Percentiles rank a stretch among this genome's conserved stretches.
phyloP scores from a whole-genome alignment of 2,329 filamentous ascomycete species.

The Metarhizium anisopliae region DNA sequence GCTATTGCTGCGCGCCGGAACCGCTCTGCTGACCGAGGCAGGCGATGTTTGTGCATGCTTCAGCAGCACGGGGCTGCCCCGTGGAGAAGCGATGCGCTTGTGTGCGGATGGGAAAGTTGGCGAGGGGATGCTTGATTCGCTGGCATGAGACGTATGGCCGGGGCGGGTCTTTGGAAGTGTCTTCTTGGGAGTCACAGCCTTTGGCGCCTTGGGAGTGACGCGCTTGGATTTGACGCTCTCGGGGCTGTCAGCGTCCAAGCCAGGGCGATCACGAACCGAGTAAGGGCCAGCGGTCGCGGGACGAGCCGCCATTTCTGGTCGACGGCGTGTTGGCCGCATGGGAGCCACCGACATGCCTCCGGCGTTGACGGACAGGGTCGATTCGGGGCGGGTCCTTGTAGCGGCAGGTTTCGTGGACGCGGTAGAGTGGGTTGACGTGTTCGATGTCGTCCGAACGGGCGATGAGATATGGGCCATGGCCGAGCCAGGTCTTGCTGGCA shows the following conservation, averaged over 20 bases:
- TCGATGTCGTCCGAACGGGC: conserved; percentile 34
- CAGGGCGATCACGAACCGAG: conserved; percentile 45
- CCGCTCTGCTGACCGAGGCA: conserved; percentile 30
- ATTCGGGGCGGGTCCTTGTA: conserved; percentile 32
- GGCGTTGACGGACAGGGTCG: conserved; percentile 35
- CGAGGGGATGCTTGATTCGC: conserved; percentile 41
- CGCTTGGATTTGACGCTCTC: conserved; percentile 36
- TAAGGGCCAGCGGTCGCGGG: conserved; percentile 59
- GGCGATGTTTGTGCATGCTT: conserved; percentile 23
- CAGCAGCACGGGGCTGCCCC: conserved; percentile 30
- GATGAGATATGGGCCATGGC: conserved; percentile 52
- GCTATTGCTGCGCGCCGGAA: not conserved
- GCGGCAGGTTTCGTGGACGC: conserved; percentile 24
- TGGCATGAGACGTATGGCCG: conserved; percentile 38
- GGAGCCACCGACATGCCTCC: conserved; percentile 56
- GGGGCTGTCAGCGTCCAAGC: conserved; percentile 32
- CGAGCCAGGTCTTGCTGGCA: conserved; percentile 51
- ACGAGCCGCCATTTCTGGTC: conserved; percentile 48
- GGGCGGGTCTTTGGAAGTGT: conserved; percentile 36
- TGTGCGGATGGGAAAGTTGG: conserved; percentile 26
- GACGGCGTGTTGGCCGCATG: conserved; percentile 49
- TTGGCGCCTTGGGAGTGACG: conserved; percentile 37
- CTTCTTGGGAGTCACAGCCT: conserved; percentile 43
- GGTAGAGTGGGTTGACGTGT: conserved; percentile 21
- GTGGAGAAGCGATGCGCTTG: conserved; percentile 30